phyloP scores from a whole-genome alignment of 331 rosid species.

The Arachis monticola region DNA sequence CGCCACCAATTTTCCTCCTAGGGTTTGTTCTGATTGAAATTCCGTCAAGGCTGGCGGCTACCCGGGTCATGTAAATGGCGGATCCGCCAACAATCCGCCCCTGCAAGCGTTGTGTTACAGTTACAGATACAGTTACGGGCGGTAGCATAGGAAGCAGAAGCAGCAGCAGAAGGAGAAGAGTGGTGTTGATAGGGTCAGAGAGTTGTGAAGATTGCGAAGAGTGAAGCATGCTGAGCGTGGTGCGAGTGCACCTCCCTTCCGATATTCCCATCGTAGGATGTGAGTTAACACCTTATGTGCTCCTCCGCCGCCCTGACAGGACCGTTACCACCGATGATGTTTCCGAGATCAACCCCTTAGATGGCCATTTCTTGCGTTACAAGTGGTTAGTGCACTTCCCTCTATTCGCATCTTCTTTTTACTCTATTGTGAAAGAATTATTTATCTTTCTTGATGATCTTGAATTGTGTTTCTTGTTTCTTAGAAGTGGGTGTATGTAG shows the following conservation, averaged over 20 bases:
- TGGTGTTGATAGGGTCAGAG: constrained; percentile 46
- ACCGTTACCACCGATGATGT: constrained; percentile 74
- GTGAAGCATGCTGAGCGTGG: constrained; percentile 98
- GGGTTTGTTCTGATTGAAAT: constrained; percentile 41
- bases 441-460: background rate
- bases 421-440: background rate
- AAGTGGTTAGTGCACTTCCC: constrained; percentile 70
- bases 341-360: constrained; percentile 72
- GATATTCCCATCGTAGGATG: constrained; percentile 99
- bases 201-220: constrained; percentile 51
- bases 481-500: background rate
- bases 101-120: constrained; percentile 36
- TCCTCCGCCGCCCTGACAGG: constrained; percentile 86
- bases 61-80: constrained; percentile 74
- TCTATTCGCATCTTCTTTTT: background rate
- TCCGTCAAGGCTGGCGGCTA: constrained; percentile 80
- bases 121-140: background rate
- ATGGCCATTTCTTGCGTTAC: constrained; percentile 85
- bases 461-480: background rate
- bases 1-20: constrained; percentile 5
- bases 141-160: background rate
- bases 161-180: background rate
- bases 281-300: constrained; percentile 98
- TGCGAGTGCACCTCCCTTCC: constrained; percentile 96
- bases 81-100: constrained; percentile 88